These are phyloP conservation scores for Mortierella hygrophila DNA, from an alignment of 192 early-diverging fungal genomes.

Conservation along the genomic window DNA sequence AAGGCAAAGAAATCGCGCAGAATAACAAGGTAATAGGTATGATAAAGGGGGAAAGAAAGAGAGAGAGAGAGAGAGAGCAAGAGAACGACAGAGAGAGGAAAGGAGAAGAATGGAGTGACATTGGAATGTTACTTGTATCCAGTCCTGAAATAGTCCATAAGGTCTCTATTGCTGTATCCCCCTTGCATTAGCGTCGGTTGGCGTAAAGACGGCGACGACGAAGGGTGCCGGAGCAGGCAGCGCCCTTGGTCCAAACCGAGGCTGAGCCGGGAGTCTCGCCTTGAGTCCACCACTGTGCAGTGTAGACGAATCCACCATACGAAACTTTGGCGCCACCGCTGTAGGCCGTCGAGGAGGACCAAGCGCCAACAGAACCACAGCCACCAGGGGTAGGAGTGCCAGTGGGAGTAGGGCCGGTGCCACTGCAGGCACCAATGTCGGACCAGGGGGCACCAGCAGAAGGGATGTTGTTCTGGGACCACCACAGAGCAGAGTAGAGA, in stretches of 20 bases:
- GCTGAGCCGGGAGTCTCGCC: slow-evolving; percentile 30
- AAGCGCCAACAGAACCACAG: slow-evolving; percentile 36
- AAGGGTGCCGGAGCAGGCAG: slow-evolving; percentile 19
- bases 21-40: too few relatives aligned
- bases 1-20: too few relatives aligned
- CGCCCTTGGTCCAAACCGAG: slow-evolving; percentile 32
- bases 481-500: slow-evolving; percentile 57
- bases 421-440: slow-evolving; percentile 19
- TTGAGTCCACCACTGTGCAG: slow-evolving; percentile 50
- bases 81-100: too few relatives aligned
- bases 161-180: too few relatives aligned
- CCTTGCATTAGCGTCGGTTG: neutral
- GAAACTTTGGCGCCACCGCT: slow-evolving; percentile 35
- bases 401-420: slow-evolving; percentile 18
- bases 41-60: too few relatives aligned
- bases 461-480: slow-evolving; percentile 23
- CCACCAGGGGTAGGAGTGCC: slow-evolving; percentile 14
- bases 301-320: slow-evolving; percentile 30
- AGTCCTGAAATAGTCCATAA: too few relatives aligned
- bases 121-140: too few relatives aligned
- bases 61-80: too few relatives aligned
- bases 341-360: slow-evolving; percentile 37
- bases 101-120: too few relatives aligned
- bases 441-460: slow-evolving; percentile 25
- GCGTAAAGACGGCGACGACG: slow-evolving; percentile 5